Conservation (phyloP, 1,139 yeast genomes). For the Chernovozyma sophiae-reginae region DNA sequence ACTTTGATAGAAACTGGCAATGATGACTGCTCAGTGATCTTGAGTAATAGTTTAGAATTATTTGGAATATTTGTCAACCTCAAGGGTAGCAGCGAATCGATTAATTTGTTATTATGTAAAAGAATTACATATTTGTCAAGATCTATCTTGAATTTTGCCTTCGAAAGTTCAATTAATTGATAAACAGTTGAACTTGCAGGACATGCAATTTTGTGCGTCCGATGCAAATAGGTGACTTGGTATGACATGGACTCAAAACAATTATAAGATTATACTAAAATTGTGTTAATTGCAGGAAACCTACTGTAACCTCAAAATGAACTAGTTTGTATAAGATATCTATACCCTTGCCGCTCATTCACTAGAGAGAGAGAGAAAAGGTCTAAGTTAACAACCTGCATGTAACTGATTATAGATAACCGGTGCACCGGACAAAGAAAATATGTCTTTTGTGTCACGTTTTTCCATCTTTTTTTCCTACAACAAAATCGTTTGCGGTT, state of each 20-base stretch:
- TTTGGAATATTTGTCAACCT: slow-evolving; percentile 31
- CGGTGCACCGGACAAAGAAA: background rate
- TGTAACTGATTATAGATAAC: background rate
- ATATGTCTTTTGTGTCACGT: slow-evolving; percentile 1
- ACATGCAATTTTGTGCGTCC: slow-evolving; percentile 15
- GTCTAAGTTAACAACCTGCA: no score
- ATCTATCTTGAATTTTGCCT: slow-evolving; percentile 24
- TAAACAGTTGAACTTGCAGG: slow-evolving; percentile 23
- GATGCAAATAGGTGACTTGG: slow-evolving; percentile 1
- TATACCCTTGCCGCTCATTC: no score
- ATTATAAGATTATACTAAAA: no score
- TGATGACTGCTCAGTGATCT: slow-evolving; percentile 12
- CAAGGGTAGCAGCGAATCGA: slow-evolving; percentile 32
- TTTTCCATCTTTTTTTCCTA: slow-evolving; percentile 1
- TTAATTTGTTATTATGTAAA: slow-evolving; percentile 23
- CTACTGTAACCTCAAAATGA: no score
- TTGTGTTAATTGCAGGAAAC: no score
- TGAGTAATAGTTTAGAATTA: slow-evolving; percentile 26
- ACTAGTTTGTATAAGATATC: no score
- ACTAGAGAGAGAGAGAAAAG: no score
- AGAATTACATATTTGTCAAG: slow-evolving; percentile 21
- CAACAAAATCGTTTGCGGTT: no score
- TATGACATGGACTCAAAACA: no score
- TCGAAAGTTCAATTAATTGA: slow-evolving; percentile 23
- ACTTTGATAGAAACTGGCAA: slow-evolving; percentile 23